Evolutionary conservation across 306 rosid genomes (phyloP).

Genomic region (Pterocarpus macrocarpus): DNA sequence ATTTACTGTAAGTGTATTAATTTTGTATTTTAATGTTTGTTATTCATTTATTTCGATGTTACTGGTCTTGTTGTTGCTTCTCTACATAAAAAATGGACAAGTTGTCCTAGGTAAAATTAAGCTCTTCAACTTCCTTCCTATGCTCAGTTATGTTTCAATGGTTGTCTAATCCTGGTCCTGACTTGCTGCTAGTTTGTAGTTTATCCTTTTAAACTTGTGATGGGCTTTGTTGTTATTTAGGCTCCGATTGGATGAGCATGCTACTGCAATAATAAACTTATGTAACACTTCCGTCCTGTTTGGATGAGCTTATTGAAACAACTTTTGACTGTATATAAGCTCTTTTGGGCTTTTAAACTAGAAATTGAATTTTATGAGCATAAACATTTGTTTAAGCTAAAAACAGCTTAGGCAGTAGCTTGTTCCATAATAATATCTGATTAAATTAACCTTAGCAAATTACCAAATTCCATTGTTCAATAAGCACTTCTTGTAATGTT

Average conservation of each 20-base stretch:
- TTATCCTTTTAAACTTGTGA: constrained; percentile 23
- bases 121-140: constrained; percentile 8
- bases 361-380: not conserved
- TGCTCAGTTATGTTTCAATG: constrained; percentile 13
- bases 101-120: constrained; percentile 28
- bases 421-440: not conserved
- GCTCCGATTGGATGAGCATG: not conserved
- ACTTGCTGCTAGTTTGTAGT: constrained; percentile 20
- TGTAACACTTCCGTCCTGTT: not conserved
- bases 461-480: not conserved
- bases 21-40: not conserved
- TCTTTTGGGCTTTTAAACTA: not conserved
- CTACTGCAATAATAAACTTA: not conserved
- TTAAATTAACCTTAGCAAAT: not conserved
- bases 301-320: constrained; percentile 25
- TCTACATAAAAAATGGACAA: constrained; percentile 17
- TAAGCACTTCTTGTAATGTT: not conserved
- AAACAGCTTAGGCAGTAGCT: not conserved
- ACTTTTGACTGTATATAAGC: constrained; percentile 6
- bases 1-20: constrained; percentile 77
- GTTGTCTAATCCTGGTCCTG: constrained; percentile 1
- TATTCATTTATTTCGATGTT: constrained; percentile 9
- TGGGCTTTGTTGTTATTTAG: not conserved
- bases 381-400: not conserved
- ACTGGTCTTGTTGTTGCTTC: not conserved